Evolutionary conservation across 2,329 filamentous ascomycete species (phyloP).

Genomic region (Sclerotinia spermophila): DNA sequence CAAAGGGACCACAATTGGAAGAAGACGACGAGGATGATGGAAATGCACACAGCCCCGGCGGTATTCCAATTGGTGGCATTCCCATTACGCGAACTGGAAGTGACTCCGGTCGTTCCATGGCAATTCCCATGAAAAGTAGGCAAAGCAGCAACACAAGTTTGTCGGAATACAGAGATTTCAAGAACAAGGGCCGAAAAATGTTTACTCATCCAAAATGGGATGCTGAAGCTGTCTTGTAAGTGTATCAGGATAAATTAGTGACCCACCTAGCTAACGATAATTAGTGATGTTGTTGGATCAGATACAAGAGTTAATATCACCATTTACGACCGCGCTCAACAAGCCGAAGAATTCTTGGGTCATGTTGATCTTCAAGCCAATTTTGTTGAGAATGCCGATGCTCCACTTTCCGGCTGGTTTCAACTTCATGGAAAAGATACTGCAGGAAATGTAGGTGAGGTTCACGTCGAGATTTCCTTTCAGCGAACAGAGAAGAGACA

Average conservation of each 20-base stretch:
- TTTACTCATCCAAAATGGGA: conserved; percentile 92
- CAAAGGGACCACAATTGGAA: conserved; percentile 69
- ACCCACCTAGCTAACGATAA: conserved; percentile 23
- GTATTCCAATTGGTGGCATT: conserved; percentile 47
- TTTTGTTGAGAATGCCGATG: conserved; percentile 60
- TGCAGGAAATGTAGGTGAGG: conserved; percentile 73
- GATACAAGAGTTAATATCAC: conserved; percentile 90
- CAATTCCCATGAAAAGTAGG: conserved; percentile 90
- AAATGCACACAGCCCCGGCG: conserved; percentile 46
- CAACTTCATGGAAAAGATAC: conserved; percentile 65
- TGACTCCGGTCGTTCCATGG: conserved; percentile 80
- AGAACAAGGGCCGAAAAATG: conserved; percentile 53
- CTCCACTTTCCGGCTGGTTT: conserved; percentile 81
- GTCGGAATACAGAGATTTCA: conserved; percentile 57
- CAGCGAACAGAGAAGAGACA: conserved; percentile 85
- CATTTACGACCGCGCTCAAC: conserved; percentile 78
- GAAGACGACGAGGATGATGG: conserved; percentile 60
- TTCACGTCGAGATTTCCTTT: conserved; percentile 82
- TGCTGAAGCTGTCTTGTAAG: conserved; percentile 92
- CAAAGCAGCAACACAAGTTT: conserved; percentile 94
- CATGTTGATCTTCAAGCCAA: conserved; percentile 79
- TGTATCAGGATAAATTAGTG: conserved; percentile 27
- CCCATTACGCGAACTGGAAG: conserved; percentile 69
- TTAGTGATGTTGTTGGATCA: conserved; percentile 86
- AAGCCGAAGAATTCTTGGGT: conserved; percentile 86